Conservation (phyloP, 1,284 basidiomycete genomes). For the Naganishia albida region DNA sequence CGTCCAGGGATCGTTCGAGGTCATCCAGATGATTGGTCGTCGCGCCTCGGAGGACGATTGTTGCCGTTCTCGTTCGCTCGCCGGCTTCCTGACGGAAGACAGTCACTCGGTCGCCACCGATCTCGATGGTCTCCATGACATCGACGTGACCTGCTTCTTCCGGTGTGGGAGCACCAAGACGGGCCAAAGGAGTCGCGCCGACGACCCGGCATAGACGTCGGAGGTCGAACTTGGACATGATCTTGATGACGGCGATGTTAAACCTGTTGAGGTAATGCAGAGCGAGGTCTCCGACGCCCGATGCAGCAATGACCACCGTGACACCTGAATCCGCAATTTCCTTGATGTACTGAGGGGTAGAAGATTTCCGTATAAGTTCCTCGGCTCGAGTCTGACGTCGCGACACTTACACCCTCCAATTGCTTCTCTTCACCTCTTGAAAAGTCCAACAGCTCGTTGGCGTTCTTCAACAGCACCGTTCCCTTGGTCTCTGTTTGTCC, state of each 20-base stretch:
- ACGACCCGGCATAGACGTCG: conserved; percentile 91
- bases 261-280: conserved; percentile 95
- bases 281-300: conserved; percentile 90
- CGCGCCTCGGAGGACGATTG: conserved; percentile 94
- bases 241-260: conserved; percentile 92
- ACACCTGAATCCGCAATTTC: conserved; percentile 96
- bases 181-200: conserved; percentile 92
- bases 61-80: conserved; percentile 83
- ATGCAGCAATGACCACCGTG: conserved; percentile 89
- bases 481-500: conserved; percentile 99
- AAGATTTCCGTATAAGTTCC: background rate
- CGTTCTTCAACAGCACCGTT: conserved; percentile 93
- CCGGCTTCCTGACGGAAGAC: conserved; percentile 81
- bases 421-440: conserved; percentile 94
- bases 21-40: conserved; percentile 95
- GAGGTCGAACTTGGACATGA: conserved; percentile 97
- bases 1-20: conserved; percentile 92
- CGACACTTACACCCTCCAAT: conserved; percentile 72
- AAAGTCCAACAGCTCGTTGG: conserved; percentile 96
- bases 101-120: conserved; percentile 96
- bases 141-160: conserved; percentile 96
- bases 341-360: conserved; percentile 76
- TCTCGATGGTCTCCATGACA: conserved; percentile 91
- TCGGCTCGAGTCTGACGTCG: background rate
- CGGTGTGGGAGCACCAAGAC: conserved; percentile 90